Conservation (phyloP, 164 flowering plant species). For the Umbilicus rupestris region DNA sequence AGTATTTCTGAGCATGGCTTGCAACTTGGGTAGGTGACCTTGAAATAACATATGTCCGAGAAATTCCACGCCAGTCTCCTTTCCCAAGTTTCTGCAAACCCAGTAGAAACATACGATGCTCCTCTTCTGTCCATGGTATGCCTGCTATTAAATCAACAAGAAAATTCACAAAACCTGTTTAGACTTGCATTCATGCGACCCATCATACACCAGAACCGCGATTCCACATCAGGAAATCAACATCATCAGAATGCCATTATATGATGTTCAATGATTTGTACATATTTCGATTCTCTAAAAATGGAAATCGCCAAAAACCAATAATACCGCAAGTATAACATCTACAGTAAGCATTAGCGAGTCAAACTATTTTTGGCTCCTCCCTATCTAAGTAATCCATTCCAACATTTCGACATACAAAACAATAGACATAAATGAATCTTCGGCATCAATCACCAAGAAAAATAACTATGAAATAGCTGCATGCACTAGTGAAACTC, state of each 20-base stretch:
- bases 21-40: conserved; percentile 92
- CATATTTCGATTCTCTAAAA: too few relatives aligned
- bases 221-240: background rate
- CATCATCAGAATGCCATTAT: background rate
- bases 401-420: too few relatives aligned
- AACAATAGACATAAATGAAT: too few relatives aligned
- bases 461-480: too few relatives aligned
- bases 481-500: too few relatives aligned
- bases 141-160: conserved; percentile 28
- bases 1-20: conserved; percentile 89
- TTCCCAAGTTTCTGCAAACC: conserved; percentile 87
- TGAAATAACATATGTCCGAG: conserved; percentile 73
- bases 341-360: background rate
- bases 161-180: background rate
- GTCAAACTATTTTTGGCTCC: background rate
- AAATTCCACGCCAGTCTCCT: conserved; percentile 95
- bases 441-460: too few relatives aligned
- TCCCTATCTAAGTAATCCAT: background rate
- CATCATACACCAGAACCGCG: background rate
- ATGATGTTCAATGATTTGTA: background rate
- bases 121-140: conserved; percentile 88
- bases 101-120: conserved; percentile 80
- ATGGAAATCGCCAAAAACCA: background rate
- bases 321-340: background rate
- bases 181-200: background rate